These are phyloP conservation scores for Phytophthora vignae DNA, from an alignment of 352 stramenopile genomes.

Conservation along the genomic window DNA sequence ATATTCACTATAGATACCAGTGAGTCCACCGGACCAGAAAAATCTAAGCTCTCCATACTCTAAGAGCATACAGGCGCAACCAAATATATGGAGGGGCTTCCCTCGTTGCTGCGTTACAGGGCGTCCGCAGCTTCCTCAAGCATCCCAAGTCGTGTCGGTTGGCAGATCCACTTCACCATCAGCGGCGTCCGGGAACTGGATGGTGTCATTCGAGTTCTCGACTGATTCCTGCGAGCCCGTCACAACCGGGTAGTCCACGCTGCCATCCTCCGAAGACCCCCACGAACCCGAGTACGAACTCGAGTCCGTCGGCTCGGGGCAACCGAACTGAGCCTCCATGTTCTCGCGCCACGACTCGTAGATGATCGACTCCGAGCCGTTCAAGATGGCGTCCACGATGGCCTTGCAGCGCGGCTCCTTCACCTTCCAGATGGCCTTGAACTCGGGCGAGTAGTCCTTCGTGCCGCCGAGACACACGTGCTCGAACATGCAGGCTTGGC, in stretches of 20 bases:
- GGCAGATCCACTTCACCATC: constrained; percentile 26
- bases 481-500: constrained; percentile 66
- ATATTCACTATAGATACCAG: background rate
- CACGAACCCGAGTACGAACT: constrained; percentile 35
- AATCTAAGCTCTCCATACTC: background rate
- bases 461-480: constrained; percentile 60
- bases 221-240: constrained; percentile 21
- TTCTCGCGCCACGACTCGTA: constrained; percentile 44
- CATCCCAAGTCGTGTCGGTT: background rate
- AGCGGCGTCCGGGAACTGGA: constrained; percentile 36
- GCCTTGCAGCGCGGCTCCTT: constrained; percentile 51
- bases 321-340: constrained; percentile 53
- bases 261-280: background rate
- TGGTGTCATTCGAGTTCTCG: constrained; percentile 36
- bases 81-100: background rate
- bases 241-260: background rate
- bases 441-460: constrained; percentile 52
- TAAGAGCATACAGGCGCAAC: background rate
- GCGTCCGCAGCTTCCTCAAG: background rate
- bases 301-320: constrained; percentile 38
- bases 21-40: background rate
- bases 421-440: constrained; percentile 56
- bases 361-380: constrained; percentile 44
- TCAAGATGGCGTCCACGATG: constrained; percentile 53
- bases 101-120: background rate